These are phyloP conservation scores for Daldinia childiae DNA, from an alignment of 495 filamentous ascomycete species.

Conservation along the genomic window DNA sequence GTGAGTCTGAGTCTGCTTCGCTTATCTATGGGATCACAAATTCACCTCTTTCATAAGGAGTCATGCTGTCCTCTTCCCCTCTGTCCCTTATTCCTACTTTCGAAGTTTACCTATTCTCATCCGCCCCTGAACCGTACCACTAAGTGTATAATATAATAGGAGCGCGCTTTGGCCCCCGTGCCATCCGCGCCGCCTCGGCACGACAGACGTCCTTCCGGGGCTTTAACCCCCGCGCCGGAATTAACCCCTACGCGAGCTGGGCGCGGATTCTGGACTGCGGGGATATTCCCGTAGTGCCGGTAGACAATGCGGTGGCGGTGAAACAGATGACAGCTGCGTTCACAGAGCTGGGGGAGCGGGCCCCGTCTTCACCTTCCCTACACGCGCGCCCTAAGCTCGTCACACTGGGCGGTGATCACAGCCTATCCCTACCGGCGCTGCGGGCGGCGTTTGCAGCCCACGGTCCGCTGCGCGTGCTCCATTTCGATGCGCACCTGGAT, in stretches of 20 bases:
- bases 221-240: conserved; percentile 78
- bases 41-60: background rate
- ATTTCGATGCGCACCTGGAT: conserved; percentile 85
- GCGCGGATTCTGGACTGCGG: conserved; percentile 81
- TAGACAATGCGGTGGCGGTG: conserved; percentile 79
- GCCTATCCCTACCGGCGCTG: conserved; percentile 78
- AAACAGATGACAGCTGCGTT: conserved; percentile 82
- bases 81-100: background rate
- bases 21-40: background rate
- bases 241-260: conserved; percentile 82
- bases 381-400: conserved; percentile 69
- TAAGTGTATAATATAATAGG: conserved; percentile 51
- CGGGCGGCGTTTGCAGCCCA: conserved; percentile 76
- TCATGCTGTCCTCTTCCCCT: background rate
- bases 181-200: conserved; percentile 80
- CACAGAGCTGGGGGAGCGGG: conserved; percentile 55
- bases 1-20: conserved; percentile 50
- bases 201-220: conserved; percentile 76
- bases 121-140: background rate
- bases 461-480: conserved; percentile 78
- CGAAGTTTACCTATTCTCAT: background rate
- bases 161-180: conserved; percentile 82
- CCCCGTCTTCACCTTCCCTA: conserved; percentile 36
- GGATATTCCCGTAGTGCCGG: conserved; percentile 81
- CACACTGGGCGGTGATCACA: conserved; percentile 86